Base-by-base conservation (phyloP, 2,329 filamentous ascomycete genomes). In the Alternaria triticina region DNA sequence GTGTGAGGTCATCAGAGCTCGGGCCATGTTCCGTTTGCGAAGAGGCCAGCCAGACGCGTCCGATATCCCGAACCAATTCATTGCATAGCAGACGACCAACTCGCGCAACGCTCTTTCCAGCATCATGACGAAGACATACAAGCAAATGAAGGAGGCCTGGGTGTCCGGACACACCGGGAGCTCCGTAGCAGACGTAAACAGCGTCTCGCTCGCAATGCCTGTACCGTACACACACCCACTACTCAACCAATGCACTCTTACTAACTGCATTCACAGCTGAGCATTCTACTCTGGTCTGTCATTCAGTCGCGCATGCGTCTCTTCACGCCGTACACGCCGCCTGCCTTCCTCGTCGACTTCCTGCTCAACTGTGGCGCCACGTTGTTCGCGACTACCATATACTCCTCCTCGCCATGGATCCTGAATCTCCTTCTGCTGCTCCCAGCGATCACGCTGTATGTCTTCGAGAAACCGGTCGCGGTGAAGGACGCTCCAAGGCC, bases 71-170 rank as follows among this genome's bases (percentile, higher is more conserved):
- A 28, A 49, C 61, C 43, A 62, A 55, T 64, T 55, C 15, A 45
- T 60, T 62, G 15, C 54, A 64, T 54, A 55, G 44, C 17, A 47
- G 11, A 52, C 66, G 57, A 54, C 59, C 58, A 69, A 67, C 62
- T 64, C 55, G 65, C 36, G 28, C 61, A 43, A 65, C 58, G 44
- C 55, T 54, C 47, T 17, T 62, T 66, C 22, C 17, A 43, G 20
- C 17, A 62, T 10, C 52, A 81, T 80, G 79, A 73, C 70, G 40
- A 78, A 78, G 57, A 90, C 86, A 81, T 97, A 97, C 85, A 99
- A 97, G 83, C 88, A 91, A 74, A 86, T 91, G 71, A 99, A 99
- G 83, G 94, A 97, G 84, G 93, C 93, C 77, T 97, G 97, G 79
- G 96, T 99, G 75, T 97, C 95, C 58, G 92, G 94, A 79, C 88